Base-by-base conservation (phyloP, 805 yeast species). In the Yarrowia hollandica region DNA sequence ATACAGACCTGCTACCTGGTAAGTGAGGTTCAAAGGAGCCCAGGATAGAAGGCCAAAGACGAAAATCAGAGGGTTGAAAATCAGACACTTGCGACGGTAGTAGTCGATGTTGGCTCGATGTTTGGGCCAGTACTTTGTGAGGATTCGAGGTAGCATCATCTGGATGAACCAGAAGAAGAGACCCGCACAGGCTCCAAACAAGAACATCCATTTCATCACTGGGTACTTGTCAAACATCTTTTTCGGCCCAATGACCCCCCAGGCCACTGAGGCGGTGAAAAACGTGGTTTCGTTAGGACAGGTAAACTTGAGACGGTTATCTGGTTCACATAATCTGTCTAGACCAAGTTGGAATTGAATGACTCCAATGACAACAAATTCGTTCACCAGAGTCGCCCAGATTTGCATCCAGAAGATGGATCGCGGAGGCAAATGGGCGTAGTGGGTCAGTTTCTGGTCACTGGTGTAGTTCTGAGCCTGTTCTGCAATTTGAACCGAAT, bases 401-500 rank as follows among this genome's bases (percentile, higher is more conserved):
- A 74, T 66, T 66, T 75, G 80, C 31, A 71, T 80, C 60, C 78
- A 70, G 70, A 83, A 82, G 50, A 81, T 69, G 0, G 82, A 75
- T 63, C 81, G 74, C 5, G 86, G 87, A 0, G 86, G 83, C 10
- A 83, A 69, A 62, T 80, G 80, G 66, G 80, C 70, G 66, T 83
- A 84, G 62, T 83, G 85, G 1, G 79, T 84, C 70, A 80, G 68
- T 63, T 84, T 85, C 72, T 79, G 80, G 66, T 83, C 85, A 4
- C 77, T 69, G 41, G 80, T 73, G 68, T 77, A 82, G 63, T 75
- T 74, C 60, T 83, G 82, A 12, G 88, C 86, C 69, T 83, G 87
- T 25, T 79, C 79, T 65, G 81, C 85, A 62, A 83, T 63, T 75
- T 61, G 62, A 35, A 54, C 59, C 22, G 64, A 64, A 41, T 75